Base-by-base conservation (phyloP, 768 basidiomycete genomes). In the Mycena floridula region DNA sequence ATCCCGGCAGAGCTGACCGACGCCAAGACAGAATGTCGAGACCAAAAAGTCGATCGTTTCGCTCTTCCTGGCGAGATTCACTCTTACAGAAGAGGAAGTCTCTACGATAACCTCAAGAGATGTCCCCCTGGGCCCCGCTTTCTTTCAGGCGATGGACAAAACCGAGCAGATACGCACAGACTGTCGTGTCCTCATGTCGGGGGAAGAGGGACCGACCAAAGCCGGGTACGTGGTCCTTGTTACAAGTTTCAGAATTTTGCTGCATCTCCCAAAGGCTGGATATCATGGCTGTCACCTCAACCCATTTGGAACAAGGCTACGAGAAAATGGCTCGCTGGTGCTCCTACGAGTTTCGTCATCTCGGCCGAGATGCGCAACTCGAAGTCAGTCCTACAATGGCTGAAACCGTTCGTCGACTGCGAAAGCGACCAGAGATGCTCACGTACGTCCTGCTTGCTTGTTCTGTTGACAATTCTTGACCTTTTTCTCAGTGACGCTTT, bases 61-160 rank as follows among this genome's bases (percentile, higher is more conserved):
- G 1, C 64, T 86, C 11, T 97, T 99, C 64, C 76, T 99, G 20
- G 63, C 74, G 0, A 81, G 86, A 2, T 99, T 98, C 63, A 96
- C 92, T 1, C 77, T 98, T 12, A 76, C 65, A 3, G 76, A 85
- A 2, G 69, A 74, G 11, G 93, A 97, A 56, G 64, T 76, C 1
- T 78, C 84, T 24, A 79, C 84, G 0, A 69, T 99, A 28, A 80
- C 79, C 0, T 90, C 89, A 8, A 68, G 90, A 27, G 85, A 94
- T 24, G 74, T 93, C 4, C 77, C 85, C 5, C 72, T 96, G 15
- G 85, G 85, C 0, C 59, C 69, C 5, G 70, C 68, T 2, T 84
- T 99, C 55, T 98, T 97, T 59, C 65, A 73, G 3, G 87, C 89
- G 0, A 87, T 98, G 82, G 86, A 90, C 61, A 86, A 86, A 58